Evolutionary conservation across 331 rosid genomes (phyloP).

Genomic region (Quercus phellos): DNA sequence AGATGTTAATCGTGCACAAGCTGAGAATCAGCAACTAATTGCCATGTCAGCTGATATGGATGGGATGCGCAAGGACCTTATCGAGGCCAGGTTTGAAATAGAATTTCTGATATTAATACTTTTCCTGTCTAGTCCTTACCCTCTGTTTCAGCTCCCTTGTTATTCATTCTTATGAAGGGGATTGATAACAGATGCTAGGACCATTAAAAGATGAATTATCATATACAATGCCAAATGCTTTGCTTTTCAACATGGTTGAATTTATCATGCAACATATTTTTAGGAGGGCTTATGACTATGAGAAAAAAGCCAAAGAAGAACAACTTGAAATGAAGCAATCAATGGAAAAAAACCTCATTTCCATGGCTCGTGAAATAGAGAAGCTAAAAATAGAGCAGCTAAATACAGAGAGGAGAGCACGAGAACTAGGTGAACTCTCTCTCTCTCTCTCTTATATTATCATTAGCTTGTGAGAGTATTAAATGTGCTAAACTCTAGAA

Average conservation of each 20-base stretch:
- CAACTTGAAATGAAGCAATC: conserved; percentile 38
- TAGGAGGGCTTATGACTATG: conserved; percentile 47
- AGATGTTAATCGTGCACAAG: conserved; percentile 28
- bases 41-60: conserved; percentile 35
- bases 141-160: background rate
- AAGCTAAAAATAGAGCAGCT: conserved; percentile 34
- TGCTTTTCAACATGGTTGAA: background rate
- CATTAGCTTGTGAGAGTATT: background rate
- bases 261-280: conserved; percentile 19
- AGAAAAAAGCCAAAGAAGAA: conserved; percentile 42
- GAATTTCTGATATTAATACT: background rate
- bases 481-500: background rate
- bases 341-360: conserved; percentile 45
- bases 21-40: conserved; percentile 41
- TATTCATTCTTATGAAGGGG: background rate
- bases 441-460: background rate
- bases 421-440: conserved; percentile 31
- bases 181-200: background rate
- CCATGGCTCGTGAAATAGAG: conserved; percentile 53
- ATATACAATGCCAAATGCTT: background rate
- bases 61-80: conserved; percentile 37
- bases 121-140: background rate
- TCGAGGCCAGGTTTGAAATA: conserved; percentile 48
- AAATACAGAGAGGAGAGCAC: conserved; percentile 26
- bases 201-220: background rate